These are phyloP conservation scores for Penicillium turbatum DNA, from an alignment of 495 filamentous ascomycete species.

Conservation along the genomic window DNA sequence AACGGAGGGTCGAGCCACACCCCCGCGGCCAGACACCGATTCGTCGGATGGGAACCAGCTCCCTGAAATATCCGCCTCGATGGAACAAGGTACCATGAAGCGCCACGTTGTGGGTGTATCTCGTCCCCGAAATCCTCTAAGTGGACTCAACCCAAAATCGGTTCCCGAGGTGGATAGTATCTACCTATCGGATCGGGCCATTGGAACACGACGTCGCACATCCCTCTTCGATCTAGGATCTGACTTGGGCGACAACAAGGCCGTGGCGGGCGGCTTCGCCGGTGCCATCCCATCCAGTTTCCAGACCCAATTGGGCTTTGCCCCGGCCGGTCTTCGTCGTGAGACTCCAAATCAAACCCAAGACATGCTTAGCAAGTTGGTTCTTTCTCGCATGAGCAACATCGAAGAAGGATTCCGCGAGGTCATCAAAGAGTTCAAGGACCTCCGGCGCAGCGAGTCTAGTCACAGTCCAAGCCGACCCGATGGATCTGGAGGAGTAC, in stretches of 20 bases:
- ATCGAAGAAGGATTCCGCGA: conserved; percentile 82
- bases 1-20: conserved; percentile 32
- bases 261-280: conserved; percentile 46
- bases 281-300: conserved; percentile 69
- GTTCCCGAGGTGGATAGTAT: conserved; percentile 47
- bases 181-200: conserved; percentile 33
- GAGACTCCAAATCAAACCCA: conserved; percentile 47
- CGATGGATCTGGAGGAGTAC: conserved; percentile 21
- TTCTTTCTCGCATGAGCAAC: conserved; percentile 87
- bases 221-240: conserved; percentile 65
- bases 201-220: conserved; percentile 37
- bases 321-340: conserved; percentile 47
- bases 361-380: conserved; percentile 71
- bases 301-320: conserved; percentile 72
- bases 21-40: conserved; percentile 19
- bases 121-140: conserved; percentile 45
- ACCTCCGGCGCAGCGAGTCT: conserved; percentile 36
- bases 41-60: conserved; percentile 22
- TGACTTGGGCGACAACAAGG: conserved; percentile 67
- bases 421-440: conserved; percentile 78
- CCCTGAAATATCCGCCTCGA: conserved; percentile 19
- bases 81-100: conserved; percentile 27
- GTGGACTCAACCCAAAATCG: conserved; percentile 49
- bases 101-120: conserved; percentile 20
- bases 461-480: conserved; percentile 33